Base-by-base conservation (phyloP, 2,329 filamentous ascomycete species). In the Stemphylium lycopersici region DNA sequence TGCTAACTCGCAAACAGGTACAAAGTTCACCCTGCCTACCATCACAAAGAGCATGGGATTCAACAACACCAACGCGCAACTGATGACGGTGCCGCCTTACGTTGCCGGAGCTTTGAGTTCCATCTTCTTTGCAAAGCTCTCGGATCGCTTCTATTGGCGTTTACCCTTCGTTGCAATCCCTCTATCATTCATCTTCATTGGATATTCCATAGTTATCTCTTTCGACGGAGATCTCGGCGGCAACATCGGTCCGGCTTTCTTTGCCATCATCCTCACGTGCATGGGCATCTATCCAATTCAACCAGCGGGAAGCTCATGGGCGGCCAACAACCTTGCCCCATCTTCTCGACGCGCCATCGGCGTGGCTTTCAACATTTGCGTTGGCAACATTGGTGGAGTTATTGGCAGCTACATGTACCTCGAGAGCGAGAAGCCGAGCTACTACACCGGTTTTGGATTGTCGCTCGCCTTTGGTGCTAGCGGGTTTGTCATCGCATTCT, bases 181-280 rank as follows among this genome's bases (percentile, higher is more conserved):
- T 0, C 60, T 79, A 2, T 69, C 76, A 1, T 74, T 78, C 4
- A 62, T 68, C 44, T 62, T 62, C 29, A 63, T 67, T 24, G 67
- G 62, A 4, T 69, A 68, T 38, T 49, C 64, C 8, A 36, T 69
- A 41, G 74, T 77, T 11, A 75, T 79, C 11, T 74, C 80, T 1
- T 76, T 77, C 15, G 71, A 74, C 31, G 74, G 63, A 4, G 60
- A 76, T 10, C 74, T 79, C 18, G 56, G 71, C 16, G 55, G 73
- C 20, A 79, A 80, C 47, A 71, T 81, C 15, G 75, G 70, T 0
- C 60, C 76, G 0, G 76, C 76, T 47, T 80, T 79, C 55, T 79
- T 80, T 43, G 78, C 74, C 0, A 74, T 81, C 26, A 78, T 76
- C 34, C 61, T 82, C 4, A 76, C 79, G 0, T 79, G 71, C 26